Conservation (phyloP, 805 yeast species). For the Lachancea kluyveri region DNA sequence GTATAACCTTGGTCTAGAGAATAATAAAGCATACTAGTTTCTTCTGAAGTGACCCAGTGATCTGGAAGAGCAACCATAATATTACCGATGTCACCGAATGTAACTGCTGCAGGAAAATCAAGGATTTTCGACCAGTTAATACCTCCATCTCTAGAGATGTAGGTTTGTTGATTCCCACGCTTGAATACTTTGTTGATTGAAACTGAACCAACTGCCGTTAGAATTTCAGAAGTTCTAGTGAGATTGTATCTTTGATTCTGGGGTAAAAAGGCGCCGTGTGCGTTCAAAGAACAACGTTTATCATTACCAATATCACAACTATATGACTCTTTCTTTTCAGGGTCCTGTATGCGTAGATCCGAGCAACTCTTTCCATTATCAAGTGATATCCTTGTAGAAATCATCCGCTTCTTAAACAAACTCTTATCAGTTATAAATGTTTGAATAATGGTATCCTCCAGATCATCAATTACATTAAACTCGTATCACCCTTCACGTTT, state of each 20-base stretch:
- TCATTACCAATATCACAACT: constrained; percentile 25
- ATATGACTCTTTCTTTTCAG: constrained; percentile 31
- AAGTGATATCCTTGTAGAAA: constrained; percentile 38
- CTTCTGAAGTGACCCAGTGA: constrained; percentile 28
- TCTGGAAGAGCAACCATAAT: constrained; percentile 56
- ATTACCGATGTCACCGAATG: constrained; percentile 77
- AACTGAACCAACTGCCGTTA: constrained; percentile 19
- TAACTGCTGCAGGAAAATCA: constrained; percentile 45
- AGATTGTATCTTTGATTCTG: too few relatives aligned
- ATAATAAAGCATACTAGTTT: constrained; percentile 37
- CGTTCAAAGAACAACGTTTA: too few relatives aligned
- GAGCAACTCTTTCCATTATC: constrained; percentile 54
- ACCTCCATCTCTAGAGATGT: constrained; percentile 72
- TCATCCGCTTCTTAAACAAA: too few relatives aligned
- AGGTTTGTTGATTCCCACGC: constrained; percentile 37
- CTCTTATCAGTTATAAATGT: constrained; percentile 1
- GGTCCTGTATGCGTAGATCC: constrained; percentile 39
- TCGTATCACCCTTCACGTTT: constrained; percentile 4
- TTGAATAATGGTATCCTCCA: constrained; percentile 2
- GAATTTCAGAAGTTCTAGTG: constrained; percentile 43
- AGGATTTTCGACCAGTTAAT: constrained; percentile 56
- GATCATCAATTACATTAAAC: constrained; percentile 1
- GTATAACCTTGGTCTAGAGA: constrained; percentile 70
- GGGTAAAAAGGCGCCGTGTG: too few relatives aligned
- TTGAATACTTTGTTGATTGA: constrained; percentile 9